Conservation (phyloP, 129 eudicot genomes). For the Cynara cardunculus region DNA sequence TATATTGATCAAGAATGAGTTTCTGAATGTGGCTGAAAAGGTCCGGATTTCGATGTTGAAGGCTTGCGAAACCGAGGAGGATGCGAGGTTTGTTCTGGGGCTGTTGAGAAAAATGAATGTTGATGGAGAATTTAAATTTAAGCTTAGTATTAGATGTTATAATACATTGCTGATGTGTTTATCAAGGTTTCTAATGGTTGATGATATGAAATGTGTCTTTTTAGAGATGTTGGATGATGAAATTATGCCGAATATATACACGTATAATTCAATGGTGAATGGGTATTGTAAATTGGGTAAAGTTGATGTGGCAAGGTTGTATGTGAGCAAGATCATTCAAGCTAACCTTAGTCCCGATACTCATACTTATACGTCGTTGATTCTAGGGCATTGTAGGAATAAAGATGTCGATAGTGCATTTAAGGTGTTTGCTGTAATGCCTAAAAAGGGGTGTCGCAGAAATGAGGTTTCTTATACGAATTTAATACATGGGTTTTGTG, state of each 20-base stretch:
- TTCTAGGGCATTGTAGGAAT: conserved; percentile 79
- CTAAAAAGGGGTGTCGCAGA: conserved; percentile 58
- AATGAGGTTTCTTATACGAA: conserved; percentile 78
- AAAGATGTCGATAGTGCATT: conserved; percentile 58
- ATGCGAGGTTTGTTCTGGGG: conserved; percentile 45
- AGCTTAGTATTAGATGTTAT: conserved; percentile 56
- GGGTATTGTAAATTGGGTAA: conserved; percentile 75
- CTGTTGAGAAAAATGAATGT: conserved; percentile 42
- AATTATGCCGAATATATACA: conserved; percentile 58
- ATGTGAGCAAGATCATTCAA: conserved; percentile 51
- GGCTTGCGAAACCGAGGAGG: conserved; percentile 52
- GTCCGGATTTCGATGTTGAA: conserved; percentile 55
- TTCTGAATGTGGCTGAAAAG: conserved; percentile 49
- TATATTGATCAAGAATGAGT: conserved; percentile 35
- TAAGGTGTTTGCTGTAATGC: conserved; percentile 63
- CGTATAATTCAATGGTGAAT: conserved; percentile 77
- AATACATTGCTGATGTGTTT: conserved; percentile 67
- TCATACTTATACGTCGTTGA: conserved; percentile 70
- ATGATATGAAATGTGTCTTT: conserved; percentile 65
- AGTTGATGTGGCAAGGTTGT: conserved; percentile 55
- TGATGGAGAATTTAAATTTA: conserved; percentile 31
- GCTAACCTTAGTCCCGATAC: conserved; percentile 70
- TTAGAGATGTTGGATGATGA: conserved; percentile 54
- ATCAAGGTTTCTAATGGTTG: conserved; percentile 59
- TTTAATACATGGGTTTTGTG: conserved; percentile 81